Evolutionary conservation across 2,329 filamentous ascomycete genomes (phyloP), one percentile per base, ranked within the genome.

Genomic region (Alternaria gansuensis): DNA sequence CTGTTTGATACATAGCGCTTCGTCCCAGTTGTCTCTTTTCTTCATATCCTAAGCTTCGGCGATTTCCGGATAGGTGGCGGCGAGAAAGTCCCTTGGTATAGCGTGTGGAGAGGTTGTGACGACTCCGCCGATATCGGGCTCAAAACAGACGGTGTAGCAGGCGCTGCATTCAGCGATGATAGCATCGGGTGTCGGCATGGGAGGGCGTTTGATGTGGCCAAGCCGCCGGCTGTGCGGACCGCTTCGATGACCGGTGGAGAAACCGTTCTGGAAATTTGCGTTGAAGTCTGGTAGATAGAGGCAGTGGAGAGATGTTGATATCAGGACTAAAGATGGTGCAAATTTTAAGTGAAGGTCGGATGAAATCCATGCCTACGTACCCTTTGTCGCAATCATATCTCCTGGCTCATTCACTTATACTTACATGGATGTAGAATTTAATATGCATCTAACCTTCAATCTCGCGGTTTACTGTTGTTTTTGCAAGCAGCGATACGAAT

Each of bases 11-110:
- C 6, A 14, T 8, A 17, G 11, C 14, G 41, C 52, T 33, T 56
- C n/a, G 7, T 50, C 21, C 31, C 14, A 28, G 8, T 52, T 14
- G 10, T 56, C 28, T 9, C n/a, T 31, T 28, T 23, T 21, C 41
- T 51, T 51, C 5, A 9, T 13, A n/a, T 59, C 26, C 49, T 49
- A 60, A 21, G 31, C 49, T 36, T 44, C 7, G 8, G 51, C 44
- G 5, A 59, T 26, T 4, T 40, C 39, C 3, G 59, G 59, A 26
- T 49, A 57, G 9, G n/a, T 1, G 4, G 44, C 21, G 37, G 40
- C 26, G 31, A 59, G 3, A 4, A 26, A 34, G 17, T 17, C 24
- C 37, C 44, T 60, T n/a, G 14, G 24, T 39, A 49, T 11, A 13
- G 36, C 40, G 7, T 14, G 10, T 4, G 39, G 49, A 21, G 34